phyloP scores from a whole-genome alignment of 306 rosid species.

The Luffa acutangula region DNA sequence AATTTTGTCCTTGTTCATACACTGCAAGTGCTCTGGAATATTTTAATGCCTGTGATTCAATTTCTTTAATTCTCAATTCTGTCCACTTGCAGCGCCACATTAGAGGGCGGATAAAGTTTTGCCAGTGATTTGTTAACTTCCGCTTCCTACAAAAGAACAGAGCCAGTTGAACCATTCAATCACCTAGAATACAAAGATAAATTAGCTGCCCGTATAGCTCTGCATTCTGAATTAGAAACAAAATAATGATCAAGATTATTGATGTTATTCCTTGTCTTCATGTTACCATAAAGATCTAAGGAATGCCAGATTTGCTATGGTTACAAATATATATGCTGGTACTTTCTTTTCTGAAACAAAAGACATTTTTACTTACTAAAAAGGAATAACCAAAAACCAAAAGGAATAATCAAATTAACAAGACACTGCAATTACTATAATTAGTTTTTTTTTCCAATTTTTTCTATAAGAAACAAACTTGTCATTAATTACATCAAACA shows the following conservation, averaged over 20 bases:
- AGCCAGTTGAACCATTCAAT: constrained; percentile 15
- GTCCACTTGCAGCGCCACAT: constrained; percentile 94
- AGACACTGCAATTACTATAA: neutral
- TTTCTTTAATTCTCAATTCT: constrained; percentile 63
- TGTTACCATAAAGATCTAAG: neutral
- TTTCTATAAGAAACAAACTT: neutral
- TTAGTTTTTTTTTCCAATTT: neutral
- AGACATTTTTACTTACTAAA: neutral
- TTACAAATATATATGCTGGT: neutral
- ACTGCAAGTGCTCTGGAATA: constrained; percentile 48
- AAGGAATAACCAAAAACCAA: neutral
- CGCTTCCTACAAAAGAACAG: constrained; percentile 45
- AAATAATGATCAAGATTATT: neutral
- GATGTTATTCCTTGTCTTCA: neutral
- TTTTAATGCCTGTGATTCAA: constrained; percentile 46
- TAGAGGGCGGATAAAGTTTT: constrained; percentile 62
- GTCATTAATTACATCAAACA: neutral
- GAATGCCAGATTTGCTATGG: neutral
- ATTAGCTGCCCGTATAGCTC: neutral
- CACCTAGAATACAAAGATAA: neutral
- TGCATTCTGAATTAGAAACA: neutral
- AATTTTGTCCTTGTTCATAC: constrained; percentile 25
- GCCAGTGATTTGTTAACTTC: constrained; percentile 83
- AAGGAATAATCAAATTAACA: neutral
- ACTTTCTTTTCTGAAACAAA: neutral